Evolutionary conservation across 495 filamentous ascomycete species (phyloP), one percentile per base, ranked within the genome.

Genomic region (Endocarpon pusillum): DNA sequence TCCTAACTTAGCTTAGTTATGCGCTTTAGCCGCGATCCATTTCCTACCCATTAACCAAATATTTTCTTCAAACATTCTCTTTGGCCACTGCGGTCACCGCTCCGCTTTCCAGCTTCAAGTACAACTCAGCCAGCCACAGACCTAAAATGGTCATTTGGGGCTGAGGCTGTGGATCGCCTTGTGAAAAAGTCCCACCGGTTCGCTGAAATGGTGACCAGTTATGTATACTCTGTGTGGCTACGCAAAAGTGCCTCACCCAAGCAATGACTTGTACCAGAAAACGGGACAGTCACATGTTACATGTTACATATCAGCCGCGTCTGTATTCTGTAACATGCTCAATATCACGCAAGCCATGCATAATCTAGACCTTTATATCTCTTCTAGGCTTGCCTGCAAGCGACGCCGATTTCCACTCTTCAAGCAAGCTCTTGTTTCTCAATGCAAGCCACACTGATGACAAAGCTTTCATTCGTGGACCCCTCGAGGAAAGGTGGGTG

Each of bases 71-170:
- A n/a, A n/a, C n/a, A n/a, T n/a, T n/a, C n/a, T n/a, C n/a, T n/a
- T n/a, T n/a, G n/a, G n/a, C n/a, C n/a, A n/a, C n/a, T n/a, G n/a
- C n/a, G n/a, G n/a, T n/a, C n/a, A n/a, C n/a, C n/a, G n/a, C n/a
- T n/a, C n/a, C n/a, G n/a, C n/a, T n/a, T n/a, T n/a, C n/a, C 28
- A 31, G 28, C 28, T 31, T 31, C 28, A 31, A 31, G 5, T 17
- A 31, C 12, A 31, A 14, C 12, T 31, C 28, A 31, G 12, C 12
- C 19, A 5, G 28, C 28, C 28, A 31, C 28, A 14, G 28, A 31
- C 14, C 28, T 31, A 17, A 18, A 25, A 30, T 37, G 21, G 24
- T 18, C 5, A 7, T 17, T 31, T 14, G 4, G 5, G 28, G 28
- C 28, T 14, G 28, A 31, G 12, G 23, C 8, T 8, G 7, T n/a